Conservation (phyloP, 306 rosid genomes). For the Sicyos baderoa region DNA sequence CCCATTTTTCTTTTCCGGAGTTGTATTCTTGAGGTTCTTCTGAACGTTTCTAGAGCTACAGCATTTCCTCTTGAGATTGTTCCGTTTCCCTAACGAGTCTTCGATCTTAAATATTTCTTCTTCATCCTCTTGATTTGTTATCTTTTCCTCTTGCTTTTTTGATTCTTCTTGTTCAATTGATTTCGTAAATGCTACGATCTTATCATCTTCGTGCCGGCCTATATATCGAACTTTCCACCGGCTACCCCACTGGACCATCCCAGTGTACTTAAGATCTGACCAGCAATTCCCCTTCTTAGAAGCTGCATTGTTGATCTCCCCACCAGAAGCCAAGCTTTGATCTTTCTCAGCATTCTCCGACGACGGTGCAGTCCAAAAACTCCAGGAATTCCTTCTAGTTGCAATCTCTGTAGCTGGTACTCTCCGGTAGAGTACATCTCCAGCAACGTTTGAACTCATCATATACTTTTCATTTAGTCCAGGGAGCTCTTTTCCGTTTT, state of each 20-base stretch:
- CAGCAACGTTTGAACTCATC: conserved; percentile 45
- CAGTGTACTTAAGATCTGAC: conserved; percentile 50
- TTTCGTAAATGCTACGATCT: conserved; percentile 28
- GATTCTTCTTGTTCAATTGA: conserved; percentile 23
- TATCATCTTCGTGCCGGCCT: conserved; percentile 38
- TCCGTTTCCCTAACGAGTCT: conserved; percentile 21
- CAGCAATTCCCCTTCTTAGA: conserved; percentile 53
- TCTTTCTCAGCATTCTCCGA: conserved; percentile 17
- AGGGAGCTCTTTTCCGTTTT: conserved; percentile 43
- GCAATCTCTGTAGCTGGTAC: conserved; percentile 37
- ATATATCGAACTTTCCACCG: conserved; percentile 56
- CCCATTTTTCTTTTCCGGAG: conserved; percentile 18
- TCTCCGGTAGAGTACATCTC: conserved; percentile 42
- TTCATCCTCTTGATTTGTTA: conserved; percentile 2
- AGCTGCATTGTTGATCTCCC: conserved; percentile 16
- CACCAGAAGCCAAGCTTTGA: conserved; percentile 25
- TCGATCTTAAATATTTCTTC: conserved; percentile 18
- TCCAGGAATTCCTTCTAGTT: conserved; percentile 39
- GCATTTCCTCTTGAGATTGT: conserved; percentile 34
- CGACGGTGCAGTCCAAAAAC: conserved; percentile 50
- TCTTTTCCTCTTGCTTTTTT: conserved; percentile 24
- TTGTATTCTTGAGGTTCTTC: conserved; percentile 24
- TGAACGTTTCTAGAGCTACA: conserved; percentile 15
- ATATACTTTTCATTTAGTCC: conserved; percentile 51
- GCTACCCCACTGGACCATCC: conserved; percentile 76